Evolutionary conservation across 805 yeast species (phyloP).

Genomic region (Wickerhamiella lipophila): DNA sequence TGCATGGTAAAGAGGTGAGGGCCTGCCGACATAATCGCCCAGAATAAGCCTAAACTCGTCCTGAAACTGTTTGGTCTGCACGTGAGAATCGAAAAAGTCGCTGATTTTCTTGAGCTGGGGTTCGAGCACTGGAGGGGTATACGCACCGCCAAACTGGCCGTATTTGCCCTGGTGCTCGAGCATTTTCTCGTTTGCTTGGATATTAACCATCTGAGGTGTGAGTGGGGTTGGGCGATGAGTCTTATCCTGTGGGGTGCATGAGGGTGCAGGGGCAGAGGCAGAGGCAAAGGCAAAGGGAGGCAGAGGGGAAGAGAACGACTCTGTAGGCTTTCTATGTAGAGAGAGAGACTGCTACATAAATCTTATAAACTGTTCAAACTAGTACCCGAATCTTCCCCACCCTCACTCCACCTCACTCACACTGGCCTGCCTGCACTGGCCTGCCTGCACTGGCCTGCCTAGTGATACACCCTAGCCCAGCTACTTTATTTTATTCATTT

Average conservation of each 20-base stretch:
- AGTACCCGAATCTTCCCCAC: too few relatives aligned
- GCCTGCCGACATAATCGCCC: slow-evolving; percentile 90
- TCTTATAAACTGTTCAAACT: too few relatives aligned
- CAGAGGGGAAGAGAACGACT: too few relatives aligned
- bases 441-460: too few relatives aligned
- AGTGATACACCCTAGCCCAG: too few relatives aligned
- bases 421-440: too few relatives aligned
- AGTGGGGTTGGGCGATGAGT: background rate
- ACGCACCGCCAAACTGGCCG: slow-evolving; percentile 8
- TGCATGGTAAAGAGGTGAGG: slow-evolving; percentile 83
- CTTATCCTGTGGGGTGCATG: background rate
- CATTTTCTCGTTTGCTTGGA: background rate
- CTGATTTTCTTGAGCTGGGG: slow-evolving; percentile 3
- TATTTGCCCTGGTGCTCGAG: slow-evolving; percentile 3
- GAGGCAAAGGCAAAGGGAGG: too few relatives aligned
- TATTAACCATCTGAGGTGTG: background rate
- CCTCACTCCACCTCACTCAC: too few relatives aligned
- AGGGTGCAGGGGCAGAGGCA: too few relatives aligned
- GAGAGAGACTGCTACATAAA: too few relatives aligned
- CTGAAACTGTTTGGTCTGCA: slow-evolving; percentile 86
- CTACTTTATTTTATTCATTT: too few relatives aligned
- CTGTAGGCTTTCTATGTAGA: too few relatives aligned
- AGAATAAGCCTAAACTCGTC: slow-evolving; percentile 61
- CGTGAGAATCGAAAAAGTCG: slow-evolving; percentile 33
- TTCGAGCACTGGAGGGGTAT: slow-evolving; percentile 6